These are phyloP conservation scores for Petunia secreta DNA, from an alignment of 257 asterid species.

Conservation along the genomic window DNA sequence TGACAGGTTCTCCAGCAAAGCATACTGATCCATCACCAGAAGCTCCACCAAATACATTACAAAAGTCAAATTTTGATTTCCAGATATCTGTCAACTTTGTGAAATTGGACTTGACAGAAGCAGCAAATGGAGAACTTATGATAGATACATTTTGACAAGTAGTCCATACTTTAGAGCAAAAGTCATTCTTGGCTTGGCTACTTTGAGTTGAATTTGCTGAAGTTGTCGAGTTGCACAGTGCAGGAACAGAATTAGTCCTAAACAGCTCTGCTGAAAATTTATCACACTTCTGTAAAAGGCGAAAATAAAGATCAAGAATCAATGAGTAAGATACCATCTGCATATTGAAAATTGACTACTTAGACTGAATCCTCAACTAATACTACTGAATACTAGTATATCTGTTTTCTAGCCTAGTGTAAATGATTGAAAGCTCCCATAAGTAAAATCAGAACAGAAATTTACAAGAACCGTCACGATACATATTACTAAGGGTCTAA, in stretches of 20 bases:
- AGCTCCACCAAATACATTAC: constrained; percentile 66
- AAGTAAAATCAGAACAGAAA: neutral
- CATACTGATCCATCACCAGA: constrained; percentile 57
- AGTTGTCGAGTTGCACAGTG: constrained; percentile 74
- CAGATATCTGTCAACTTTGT: constrained; percentile 64
- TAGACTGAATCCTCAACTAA: neutral
- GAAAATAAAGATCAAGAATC: constrained; percentile 12
- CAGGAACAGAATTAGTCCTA: constrained; percentile 45
- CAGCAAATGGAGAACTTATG: constrained; percentile 63
- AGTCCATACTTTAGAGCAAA: constrained; percentile 75
- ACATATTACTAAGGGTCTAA: neutral
- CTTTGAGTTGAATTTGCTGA: constrained; percentile 57
- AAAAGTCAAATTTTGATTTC: constrained; percentile 72
- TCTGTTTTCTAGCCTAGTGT: neutral
- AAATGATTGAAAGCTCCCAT: neutral
- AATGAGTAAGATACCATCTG: neutral
- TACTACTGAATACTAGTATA: neutral
- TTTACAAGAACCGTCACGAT: neutral
- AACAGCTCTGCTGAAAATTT: constrained; percentile 77
- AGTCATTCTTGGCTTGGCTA: constrained; percentile 45
- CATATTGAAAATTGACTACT: neutral
- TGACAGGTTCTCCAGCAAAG: constrained; percentile 61
- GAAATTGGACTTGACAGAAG: constrained; percentile 47
- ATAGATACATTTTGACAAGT: constrained; percentile 71
- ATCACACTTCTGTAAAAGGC: constrained; percentile 77